A percentile compares a stretch with the other conserved stretches of the same genome.
phyloP scores from a whole-genome alignment of 495 filamentous ascomycete species.

The Lindgomyces ingoldianus region DNA sequence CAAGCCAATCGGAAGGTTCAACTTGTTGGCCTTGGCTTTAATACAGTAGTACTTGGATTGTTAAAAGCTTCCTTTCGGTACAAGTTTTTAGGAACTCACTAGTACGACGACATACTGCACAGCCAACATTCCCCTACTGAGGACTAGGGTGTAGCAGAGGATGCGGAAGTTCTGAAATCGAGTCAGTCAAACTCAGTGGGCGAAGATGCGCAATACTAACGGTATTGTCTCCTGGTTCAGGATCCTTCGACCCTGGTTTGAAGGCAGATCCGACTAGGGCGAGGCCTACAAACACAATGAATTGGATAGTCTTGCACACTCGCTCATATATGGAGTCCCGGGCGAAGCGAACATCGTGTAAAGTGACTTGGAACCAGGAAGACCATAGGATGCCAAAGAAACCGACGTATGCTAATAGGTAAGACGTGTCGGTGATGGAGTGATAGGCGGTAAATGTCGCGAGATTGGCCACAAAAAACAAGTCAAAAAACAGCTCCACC shows the following conservation, averaged over 20 bases:
- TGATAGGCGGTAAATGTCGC: conserved; percentile 59
- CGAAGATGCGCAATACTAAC: background rate
- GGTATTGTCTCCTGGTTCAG: conserved; percentile 21
- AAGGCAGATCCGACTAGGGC: conserved; percentile 35
- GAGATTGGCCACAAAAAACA: conserved; percentile 70
- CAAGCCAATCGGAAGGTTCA: conserved; percentile 29
- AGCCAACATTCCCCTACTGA: conserved; percentile 28
- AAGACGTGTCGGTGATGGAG: conserved; percentile 27
- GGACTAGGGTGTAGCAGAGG: conserved; percentile 34
- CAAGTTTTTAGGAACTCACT: background rate
- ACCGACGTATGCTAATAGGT: conserved; percentile 33
- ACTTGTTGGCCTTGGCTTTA: conserved; percentile 15
- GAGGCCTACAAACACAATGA: conserved; percentile 34
- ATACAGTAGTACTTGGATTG: conserved; percentile 15
- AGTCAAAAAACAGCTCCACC: conserved; percentile 67
- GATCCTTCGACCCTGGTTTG: conserved; percentile 21
- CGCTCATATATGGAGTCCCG: conserved; percentile 36
- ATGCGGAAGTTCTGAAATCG: conserved; percentile 34
- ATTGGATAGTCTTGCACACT: conserved; percentile 35
- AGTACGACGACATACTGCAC: conserved; percentile 33
- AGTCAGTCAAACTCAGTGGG: background rate
- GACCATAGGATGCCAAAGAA: conserved; percentile 37
- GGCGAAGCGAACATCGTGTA: conserved; percentile 38
- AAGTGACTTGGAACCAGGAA: conserved; percentile 33
- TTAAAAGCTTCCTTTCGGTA: background rate